Base-by-base conservation (phyloP, 106 monocot species). In the Allium cepa region DNA sequence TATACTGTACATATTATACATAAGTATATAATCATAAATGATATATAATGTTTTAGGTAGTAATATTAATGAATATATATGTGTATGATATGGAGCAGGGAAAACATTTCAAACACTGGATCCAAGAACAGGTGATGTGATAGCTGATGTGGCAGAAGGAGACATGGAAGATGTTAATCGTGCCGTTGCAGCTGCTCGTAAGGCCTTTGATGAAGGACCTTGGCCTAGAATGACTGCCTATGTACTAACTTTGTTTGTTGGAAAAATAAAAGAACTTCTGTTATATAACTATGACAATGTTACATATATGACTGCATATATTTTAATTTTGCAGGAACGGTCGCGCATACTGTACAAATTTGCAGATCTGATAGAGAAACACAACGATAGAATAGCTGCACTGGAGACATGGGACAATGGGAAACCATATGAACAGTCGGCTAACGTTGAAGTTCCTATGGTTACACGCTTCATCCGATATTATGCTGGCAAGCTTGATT, bases 131-230 rank as follows among this genome's bases (percentile, higher is more conserved):
- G 97, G 85, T 11, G 92, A 99, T 59, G 87, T 90, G 60, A 99
- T 99, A 70, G 82, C 97, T 4, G 84, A 93, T 76, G 97, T 99
- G 17, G 80, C 97, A 11, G 97, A 99, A 79, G 97, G 92, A 14
- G 97, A 99, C 79, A 72, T 45, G 0, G 92, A 87, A 74, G 97
- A 99, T 68, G 46, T 93, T 49, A 76, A 92, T 69, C 72, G 72
- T 49, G 97, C 97, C 36, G 97, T 99, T 8, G n/a, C 18, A 45
- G 90, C 90, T 64, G 97, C 97, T 71, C 89, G 97, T 61, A 90
- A 93, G 81, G 97, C 97, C 0, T 99, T 99, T 63, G 97, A 99
- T 71, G 84, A 93, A 69, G 97, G 97, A 50, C 97, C 97, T 49
- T 99, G 97, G 97, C 86, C 90, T 11, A 99, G 56, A 72, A 92